Base-by-base conservation (phyloP, 352 stramenopile species). In the Globisporangium nagaii region DNA sequence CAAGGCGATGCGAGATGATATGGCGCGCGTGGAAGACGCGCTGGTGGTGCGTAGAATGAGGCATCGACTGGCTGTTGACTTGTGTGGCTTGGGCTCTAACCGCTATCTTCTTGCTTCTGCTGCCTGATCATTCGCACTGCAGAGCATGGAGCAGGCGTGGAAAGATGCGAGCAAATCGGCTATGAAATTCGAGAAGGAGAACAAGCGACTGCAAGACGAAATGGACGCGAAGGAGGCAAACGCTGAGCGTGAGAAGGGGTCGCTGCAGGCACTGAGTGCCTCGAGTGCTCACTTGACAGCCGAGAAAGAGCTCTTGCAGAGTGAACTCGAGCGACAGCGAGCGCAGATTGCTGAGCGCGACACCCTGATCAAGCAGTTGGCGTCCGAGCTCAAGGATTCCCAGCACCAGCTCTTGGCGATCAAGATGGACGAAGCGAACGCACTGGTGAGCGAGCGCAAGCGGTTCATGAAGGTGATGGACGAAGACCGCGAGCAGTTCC, bases 331-430 rank as follows among this genome's bases (percentile, higher is more conserved):
- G 3, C 67, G 60, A 15, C 65, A 58, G 15, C 57, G 52, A 34
- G 36, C 50, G 19, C 65, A 58, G 25, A 44, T 45, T 19, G 31
- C 15, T 0, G 63, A 76, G 19, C 6, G 59, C 1, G 65, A 79
- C 8, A 60, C 62, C 9, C 35, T 68, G 32, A 53, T 70, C n/a
- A 82, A 65, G 19, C 22, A 57, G 27, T 27, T 68, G 19, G 35
- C 66, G 28, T 15, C 22, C 0, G 66, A 83, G 22, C 34, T 78
- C 1, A 74, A 70, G 30, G 47, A 56, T 4, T 41, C 82, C 2
- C 74, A 89, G 28, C 64, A 86, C 27, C 65, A 87, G 43, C 54
- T 87, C 7, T 31, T 87, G n/a, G 53, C 63, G 0, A 54, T 86
- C 47, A 86, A 86, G 34, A 62, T 87, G 27, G 51, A 69, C 0